A percentile compares a stretch with the other conserved stretches of the same genome.
Conservation (phyloP, 164 flowering plant species). For the Tetrastigma voinierianum region DNA sequence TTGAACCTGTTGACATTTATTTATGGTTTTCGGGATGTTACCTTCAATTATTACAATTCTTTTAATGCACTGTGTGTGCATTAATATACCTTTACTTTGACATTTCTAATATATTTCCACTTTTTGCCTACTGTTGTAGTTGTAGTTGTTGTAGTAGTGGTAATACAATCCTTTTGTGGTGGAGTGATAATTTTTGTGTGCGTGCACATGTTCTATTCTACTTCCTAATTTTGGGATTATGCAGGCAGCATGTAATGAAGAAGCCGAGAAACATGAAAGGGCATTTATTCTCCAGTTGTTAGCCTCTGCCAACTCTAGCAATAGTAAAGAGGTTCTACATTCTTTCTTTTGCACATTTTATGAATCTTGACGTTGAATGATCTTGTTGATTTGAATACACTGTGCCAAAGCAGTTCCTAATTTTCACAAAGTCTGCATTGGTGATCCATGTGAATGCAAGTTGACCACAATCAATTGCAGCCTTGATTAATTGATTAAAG, state of each 20-base stretch:
- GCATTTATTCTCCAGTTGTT: slow-evolving; percentile 73
- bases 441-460: too few species aligned
- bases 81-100: too few species aligned
- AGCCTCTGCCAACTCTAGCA: slow-evolving; percentile 31
- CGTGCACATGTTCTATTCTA: not conserved
- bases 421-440: too few species aligned
- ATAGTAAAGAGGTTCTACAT: slow-evolving; percentile 55
- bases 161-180: too few species aligned
- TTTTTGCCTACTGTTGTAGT: not conserved
- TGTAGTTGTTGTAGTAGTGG: not conserved
- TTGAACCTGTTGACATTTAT: not conserved
- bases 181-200: not conserved
- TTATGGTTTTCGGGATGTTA: not conserved
- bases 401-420: too few species aligned
- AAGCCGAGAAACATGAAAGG: slow-evolving; percentile 63
- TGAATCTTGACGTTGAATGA: too few species aligned
- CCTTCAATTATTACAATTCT: not conserved
- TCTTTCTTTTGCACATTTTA: not conserved
- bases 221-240: not conserved
- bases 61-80: not conserved
- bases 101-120: too few species aligned
- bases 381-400: too few species aligned
- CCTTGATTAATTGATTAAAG: too few species aligned
- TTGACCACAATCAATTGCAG: too few species aligned
- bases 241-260: slow-evolving; percentile 79